Conservation (phyloP, 768 basidiomycete genomes). For the Tricholoma flavovirens region DNA sequence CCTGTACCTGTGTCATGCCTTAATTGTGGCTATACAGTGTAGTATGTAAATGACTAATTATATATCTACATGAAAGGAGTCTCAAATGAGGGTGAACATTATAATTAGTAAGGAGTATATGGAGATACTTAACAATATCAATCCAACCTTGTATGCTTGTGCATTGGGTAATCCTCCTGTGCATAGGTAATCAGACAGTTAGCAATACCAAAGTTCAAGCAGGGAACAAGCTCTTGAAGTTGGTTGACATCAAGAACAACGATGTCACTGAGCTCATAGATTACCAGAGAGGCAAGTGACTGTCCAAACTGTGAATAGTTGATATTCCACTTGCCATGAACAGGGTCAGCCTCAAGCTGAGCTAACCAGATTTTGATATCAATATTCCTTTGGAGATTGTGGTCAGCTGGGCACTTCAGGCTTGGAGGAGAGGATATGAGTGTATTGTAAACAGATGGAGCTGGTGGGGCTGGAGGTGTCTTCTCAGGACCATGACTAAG, state of each 20-base stretch:
- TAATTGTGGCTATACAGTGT: slow-evolving; percentile 15
- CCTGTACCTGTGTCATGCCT: too few relatives aligned
- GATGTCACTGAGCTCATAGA: background rate
- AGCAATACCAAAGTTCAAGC: background rate
- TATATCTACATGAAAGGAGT: background rate
- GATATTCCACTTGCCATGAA: background rate
- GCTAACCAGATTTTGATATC: background rate
- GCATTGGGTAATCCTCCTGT: too few relatives aligned
- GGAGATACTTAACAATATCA: background rate
- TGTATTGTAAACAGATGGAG: background rate
- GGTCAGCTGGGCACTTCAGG: background rate
- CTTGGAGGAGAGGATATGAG: background rate
- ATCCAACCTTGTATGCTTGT: background rate
- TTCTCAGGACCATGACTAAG: background rate
- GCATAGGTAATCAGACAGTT: background rate
- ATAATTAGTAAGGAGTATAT: background rate
- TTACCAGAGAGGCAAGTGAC: background rate
- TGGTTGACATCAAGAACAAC: background rate
- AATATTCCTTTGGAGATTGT: too few relatives aligned
- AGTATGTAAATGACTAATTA: background rate
- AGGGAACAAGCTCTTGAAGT: background rate
- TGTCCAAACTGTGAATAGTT: background rate
- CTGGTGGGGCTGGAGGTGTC: background rate
- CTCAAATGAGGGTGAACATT: background rate
- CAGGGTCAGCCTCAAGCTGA: slow-evolving; percentile 1